Base-by-base conservation (phyloP, 2,329 filamentous ascomycete species). In the Aureobasidium sp. region DNA sequence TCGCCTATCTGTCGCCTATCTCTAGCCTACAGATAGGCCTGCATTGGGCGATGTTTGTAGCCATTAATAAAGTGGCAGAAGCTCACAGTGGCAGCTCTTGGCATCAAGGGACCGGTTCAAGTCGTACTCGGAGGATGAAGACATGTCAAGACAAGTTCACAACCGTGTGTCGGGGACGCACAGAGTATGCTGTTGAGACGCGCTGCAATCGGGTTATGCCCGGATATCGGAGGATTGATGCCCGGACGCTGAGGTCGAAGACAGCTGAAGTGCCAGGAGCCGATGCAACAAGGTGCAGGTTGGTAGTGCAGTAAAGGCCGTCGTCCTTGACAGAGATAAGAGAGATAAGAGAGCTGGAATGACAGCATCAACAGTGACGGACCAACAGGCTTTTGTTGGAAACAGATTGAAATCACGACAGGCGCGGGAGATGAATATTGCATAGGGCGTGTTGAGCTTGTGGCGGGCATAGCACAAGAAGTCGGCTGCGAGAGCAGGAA, bases 1-100 rank as follows among this genome's bases (percentile, higher is more conserved):
- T 29, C 54, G 54, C 54, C 54, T 58, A 48, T 39, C 5, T 16
- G 34, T 36, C n/a, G 54, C 54, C 54, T 48, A 58, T 58, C 54
- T 45, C 16, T 9, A 36, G 8, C n/a, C 3, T 15, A 29, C 29
- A 58, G 54, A 58, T 39, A 48, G 54, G 54, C 54, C 42, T 57
- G 37, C 5, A 30, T 21, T 15, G 13, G 27, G 30, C 1, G 16
- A 16, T 5, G 10, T 42, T n/a, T 9, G 41, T 10, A 29, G 34
- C 32, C 25, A 25, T 29, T 36, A 7, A 36, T 8, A 7, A 7
- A 52, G 21, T 25, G 49, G 21, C 49, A 16, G 10, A 21, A 37
- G 13, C 13, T 52, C 32, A 10, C 15, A 29, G 25, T 54, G 27
- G 50, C n/a, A 42, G 15, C 8, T 6, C n/a, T 53, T 25, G 11